A percentile compares a stretch with the other conserved stretches of the same genome.
Evolutionary conservation across 140 eudicot species (phyloP).

Genomic region (Stevia rebaudiana): DNA sequence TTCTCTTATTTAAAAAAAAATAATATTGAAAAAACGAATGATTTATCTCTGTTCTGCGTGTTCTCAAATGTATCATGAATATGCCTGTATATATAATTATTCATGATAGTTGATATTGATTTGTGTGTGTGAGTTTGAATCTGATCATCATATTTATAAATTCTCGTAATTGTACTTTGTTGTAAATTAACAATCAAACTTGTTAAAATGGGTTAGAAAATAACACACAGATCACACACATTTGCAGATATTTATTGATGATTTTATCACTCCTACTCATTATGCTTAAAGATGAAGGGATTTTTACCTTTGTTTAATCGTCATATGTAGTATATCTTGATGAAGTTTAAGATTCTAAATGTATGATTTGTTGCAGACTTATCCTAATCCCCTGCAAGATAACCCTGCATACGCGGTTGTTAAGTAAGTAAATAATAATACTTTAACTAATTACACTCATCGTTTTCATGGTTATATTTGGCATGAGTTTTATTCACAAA

Average conservation of each 20-base stretch:
- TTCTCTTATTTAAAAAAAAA: no score
- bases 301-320: neutral
- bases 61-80: no score
- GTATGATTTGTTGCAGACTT: conserved; percentile 49
- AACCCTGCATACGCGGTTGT: conserved; percentile 85
- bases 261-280: neutral
- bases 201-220: no score
- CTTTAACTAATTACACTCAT: neutral
- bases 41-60: no score
- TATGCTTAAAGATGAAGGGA: neutral
- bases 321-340: no score
- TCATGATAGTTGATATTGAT: conserved; percentile 3
- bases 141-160: neutral
- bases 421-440: conserved; percentile 44
- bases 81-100: no score
- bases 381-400: conserved; percentile 77
- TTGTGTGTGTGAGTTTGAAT: conserved; percentile 6
- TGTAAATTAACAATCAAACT: neutral
- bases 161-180: conserved; percentile 6
- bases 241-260: neutral
- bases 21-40: no score
- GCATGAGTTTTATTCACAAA: neutral
- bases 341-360: neutral
- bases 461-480: neutral
- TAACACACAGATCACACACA: conserved; percentile 8